Base-by-base conservation (phyloP, 768 basidiomycete species). In the Nidularia sp. region DNA sequence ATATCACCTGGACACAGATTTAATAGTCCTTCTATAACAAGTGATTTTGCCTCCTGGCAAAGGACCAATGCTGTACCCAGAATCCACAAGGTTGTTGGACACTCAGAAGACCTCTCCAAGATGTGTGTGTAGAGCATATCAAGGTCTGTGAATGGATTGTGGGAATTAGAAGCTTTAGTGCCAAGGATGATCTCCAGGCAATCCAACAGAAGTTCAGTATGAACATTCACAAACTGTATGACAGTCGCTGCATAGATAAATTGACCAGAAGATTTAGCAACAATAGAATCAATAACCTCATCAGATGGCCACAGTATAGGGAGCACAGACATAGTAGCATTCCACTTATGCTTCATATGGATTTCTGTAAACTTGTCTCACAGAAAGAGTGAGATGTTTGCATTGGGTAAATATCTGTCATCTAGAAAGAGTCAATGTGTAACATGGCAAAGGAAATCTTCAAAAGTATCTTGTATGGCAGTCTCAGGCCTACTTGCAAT, bases 231-330 rank as follows among this genome's bases (percentile, higher is more conserved):
- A 2, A 48, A 48, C 6, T 3, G 22, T n/a, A 48, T 8, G 13
- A 48, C 33, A 13, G 47, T 48, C 10, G 47, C 33, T 12, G 47
- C 18, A 32, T 48, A 48, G 8, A 48, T 48, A 31, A 48, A 48
- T 22, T 32, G 47, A 8, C 47, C 33, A 34, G 29, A 31, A n/a
- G 47, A 31, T 2, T 32, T 15, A 12, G 18, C 25, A 48, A 34
- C 22, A 2, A 48, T 9, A 13, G 8, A 12, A 32, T 48, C 47
- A 22, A 48, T 34, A 13, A 13, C 47, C 22, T 48, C 33, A 15
- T 9, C 18, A 2, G 22, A 12, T 48, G 47, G 29, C 47, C 33
- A 48, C 15, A 2, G 10, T 41, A 1, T 2, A 12, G 39, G 10
- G 15, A 41, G 12, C 39, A 2, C 10, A 41, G 12, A 12, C 10